Evolutionary conservation across 225 moss, liverwort and hornwort genomes (phyloP), one percentile per base, ranked within the genome.

Genomic region (Takakia lepidozioides): DNA sequence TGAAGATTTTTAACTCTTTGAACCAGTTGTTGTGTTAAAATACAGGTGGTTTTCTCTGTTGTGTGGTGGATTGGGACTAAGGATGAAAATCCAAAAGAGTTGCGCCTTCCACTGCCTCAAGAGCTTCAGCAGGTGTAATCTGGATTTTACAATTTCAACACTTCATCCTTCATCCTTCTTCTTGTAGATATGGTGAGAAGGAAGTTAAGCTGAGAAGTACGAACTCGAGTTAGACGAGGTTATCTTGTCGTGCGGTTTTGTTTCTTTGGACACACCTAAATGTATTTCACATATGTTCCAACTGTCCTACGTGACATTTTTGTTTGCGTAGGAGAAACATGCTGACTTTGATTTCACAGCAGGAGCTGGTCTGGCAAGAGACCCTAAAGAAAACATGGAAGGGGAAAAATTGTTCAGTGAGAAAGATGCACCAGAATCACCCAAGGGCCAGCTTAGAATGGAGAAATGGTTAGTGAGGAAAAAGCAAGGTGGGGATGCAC

Each of bases 31-130:
- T 59, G 23, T 42, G n/a, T 49, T 43, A 62, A 54, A 63, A 82
- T 49, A 41, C 81, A 93, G 93, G 86, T 93, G 49, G 93, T 86
- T 21, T 89, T 89, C 71, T 69, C 86, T 32, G 78, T 81, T 55
- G 74, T 70, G 58, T 86, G 89, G 89, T 89, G 89, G 93, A 86
- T 93, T 36, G 86, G 93, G 34, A 65, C 74, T 8, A 80, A 86
- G 64, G 89, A 89, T 57, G 76, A 82, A 29, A 89, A 93, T 72
- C 93, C 86, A 13, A 79, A 82, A 63, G 93, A 89, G 66, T 52
- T 79, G 63, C 81, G 57, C 29, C 86, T 93, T 40, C 60, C 73
- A 66, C 78, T 93, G 76, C 86, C 86, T 56, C 58, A 65, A 47
- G 68, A 76, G 43, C 73, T 86, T 55, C 75, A 84, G 56, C 78